These are phyloP conservation scores for Tillandsia leiboldiana DNA, from an alignment of 176 grass and related monocot genomes.

Conservation along the genomic window DNA sequence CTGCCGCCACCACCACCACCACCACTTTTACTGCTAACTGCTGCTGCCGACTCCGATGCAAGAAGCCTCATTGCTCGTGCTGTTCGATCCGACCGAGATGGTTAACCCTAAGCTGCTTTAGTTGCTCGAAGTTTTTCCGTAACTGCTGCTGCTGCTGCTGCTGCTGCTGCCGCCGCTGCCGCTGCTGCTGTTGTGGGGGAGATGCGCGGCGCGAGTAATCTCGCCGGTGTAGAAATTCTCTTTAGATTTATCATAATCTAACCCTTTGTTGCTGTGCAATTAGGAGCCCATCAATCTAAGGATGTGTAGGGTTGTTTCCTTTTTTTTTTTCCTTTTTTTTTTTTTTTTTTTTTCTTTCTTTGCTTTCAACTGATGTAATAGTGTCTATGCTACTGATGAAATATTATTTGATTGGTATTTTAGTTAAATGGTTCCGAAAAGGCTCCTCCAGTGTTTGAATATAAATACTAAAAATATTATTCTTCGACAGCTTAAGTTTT, in stretches of 20 bases:
- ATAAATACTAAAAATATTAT: too few species aligned
- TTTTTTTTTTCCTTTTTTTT: background rate
- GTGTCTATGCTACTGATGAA: background rate
- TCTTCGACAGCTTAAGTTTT: too few species aligned
- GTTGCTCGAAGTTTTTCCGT: slow-evolving; percentile 6
- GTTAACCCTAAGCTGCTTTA: slow-evolving; percentile 5
- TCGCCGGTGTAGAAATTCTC: too few species aligned
- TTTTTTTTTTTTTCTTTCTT: too few species aligned
- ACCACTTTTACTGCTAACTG: slow-evolving; percentile 85
- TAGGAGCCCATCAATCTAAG: background rate
- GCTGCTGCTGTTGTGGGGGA: too few species aligned
- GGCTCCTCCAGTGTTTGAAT: too few species aligned
- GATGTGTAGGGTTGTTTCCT: background rate
- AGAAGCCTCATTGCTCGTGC: slow-evolving; percentile 55
- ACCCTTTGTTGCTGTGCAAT: background rate
- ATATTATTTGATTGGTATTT: slow-evolving; percentile 1
- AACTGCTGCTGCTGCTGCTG: slow-evolving; percentile 11
- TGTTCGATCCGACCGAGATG: slow-evolving; percentile 12
- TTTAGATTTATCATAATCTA: too few species aligned
- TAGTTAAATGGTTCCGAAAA: too few species aligned
- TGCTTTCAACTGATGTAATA: background rate
- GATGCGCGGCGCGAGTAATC: too few species aligned
- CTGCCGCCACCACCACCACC: slow-evolving; percentile 1
- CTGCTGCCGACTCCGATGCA: slow-evolving; percentile 59
- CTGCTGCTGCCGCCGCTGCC: too few species aligned